Conservation (phyloP, 805 yeast genomes). For the Candida qinlingensis region DNA sequence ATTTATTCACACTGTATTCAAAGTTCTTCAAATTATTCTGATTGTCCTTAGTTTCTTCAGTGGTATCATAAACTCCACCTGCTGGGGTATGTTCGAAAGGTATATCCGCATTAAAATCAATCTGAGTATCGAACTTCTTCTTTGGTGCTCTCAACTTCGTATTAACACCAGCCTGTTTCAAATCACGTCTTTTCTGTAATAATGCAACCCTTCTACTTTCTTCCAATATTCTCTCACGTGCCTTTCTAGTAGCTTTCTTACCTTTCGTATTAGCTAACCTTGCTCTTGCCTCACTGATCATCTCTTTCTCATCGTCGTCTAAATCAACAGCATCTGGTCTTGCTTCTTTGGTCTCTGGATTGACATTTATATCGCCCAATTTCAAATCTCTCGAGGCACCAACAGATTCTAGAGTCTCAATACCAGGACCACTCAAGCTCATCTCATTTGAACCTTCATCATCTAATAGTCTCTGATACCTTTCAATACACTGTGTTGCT, state of each 20-base stretch:
- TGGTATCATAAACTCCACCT: constrained; percentile 62
- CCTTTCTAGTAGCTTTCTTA: constrained; percentile 87
- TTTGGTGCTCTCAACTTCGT: constrained; percentile 44
- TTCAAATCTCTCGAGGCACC: constrained; percentile 28
- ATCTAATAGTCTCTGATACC: constrained; percentile 70
- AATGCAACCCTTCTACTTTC: constrained; percentile 73
- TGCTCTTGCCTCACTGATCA: constrained; percentile 93
- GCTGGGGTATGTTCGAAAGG: constrained; percentile 71
- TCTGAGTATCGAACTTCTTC: constrained; percentile 50
- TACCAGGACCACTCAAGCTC: constrained; percentile 46
- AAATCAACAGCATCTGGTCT: constrained; percentile 73
- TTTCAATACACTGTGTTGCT: constrained; percentile 78
- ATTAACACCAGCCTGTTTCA: constrained; percentile 73
- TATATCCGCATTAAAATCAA: constrained; percentile 81
- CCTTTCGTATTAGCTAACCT: constrained; percentile 91
- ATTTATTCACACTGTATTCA: constrained; percentile 35
- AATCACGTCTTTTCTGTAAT: constrained; percentile 73
- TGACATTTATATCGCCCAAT: constrained; percentile 57
- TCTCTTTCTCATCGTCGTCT: constrained; percentile 86
- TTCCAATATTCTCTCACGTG: constrained; percentile 74
- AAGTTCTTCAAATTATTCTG: constrained; percentile 34
- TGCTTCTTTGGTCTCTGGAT: constrained; percentile 76
- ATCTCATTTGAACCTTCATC: constrained; percentile 32
- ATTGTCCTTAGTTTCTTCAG: constrained; percentile 48
- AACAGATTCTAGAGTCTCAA: constrained; percentile 39